Conservation (phyloP, 441 rosid species). For the Mallotus repandus region DNA sequence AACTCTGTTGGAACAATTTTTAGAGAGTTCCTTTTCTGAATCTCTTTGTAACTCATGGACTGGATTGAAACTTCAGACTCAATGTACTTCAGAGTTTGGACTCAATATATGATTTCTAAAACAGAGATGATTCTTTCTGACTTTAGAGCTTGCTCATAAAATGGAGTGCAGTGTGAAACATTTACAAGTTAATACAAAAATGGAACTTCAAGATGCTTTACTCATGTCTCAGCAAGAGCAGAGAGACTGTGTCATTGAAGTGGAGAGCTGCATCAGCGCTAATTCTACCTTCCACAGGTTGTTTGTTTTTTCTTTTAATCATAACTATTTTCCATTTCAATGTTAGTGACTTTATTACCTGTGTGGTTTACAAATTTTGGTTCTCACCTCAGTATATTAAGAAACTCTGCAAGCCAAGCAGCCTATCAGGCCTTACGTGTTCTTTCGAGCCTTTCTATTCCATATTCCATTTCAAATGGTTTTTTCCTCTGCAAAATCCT, state of each 20-base stretch:
- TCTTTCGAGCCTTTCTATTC: constrained; percentile 43
- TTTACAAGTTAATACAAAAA: constrained; percentile 64
- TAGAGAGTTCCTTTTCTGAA: neutral
- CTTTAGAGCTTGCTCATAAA: constrained; percentile 17
- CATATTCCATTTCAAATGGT: constrained; percentile 36
- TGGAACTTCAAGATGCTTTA: constrained; percentile 72
- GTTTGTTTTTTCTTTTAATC: constrained; percentile 11
- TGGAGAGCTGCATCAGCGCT: constrained; percentile 70
- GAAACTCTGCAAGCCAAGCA: constrained; percentile 60
- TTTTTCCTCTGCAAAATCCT: constrained; percentile 42
- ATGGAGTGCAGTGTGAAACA: constrained; percentile 68
- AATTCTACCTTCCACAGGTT: constrained; percentile 88
- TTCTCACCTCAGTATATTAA: constrained; percentile 52
- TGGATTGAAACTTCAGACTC: constrained; percentile 47
- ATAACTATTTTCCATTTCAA: neutral
- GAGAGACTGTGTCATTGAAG: constrained; percentile 76
- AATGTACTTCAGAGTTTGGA: neutral
- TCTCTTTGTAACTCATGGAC: neutral
- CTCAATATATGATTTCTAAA: neutral
- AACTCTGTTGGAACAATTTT: neutral
- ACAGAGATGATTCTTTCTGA: neutral
- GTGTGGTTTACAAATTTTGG: constrained; percentile 30
- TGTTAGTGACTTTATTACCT: constrained; percentile 9
- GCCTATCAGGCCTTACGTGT: constrained; percentile 50
- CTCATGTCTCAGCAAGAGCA: constrained; percentile 43